Evolutionary conservation across 225 moss, liverwort and hornwort species (phyloP).

Genomic region (Bryoerythrophyllum caledonicum): DNA sequence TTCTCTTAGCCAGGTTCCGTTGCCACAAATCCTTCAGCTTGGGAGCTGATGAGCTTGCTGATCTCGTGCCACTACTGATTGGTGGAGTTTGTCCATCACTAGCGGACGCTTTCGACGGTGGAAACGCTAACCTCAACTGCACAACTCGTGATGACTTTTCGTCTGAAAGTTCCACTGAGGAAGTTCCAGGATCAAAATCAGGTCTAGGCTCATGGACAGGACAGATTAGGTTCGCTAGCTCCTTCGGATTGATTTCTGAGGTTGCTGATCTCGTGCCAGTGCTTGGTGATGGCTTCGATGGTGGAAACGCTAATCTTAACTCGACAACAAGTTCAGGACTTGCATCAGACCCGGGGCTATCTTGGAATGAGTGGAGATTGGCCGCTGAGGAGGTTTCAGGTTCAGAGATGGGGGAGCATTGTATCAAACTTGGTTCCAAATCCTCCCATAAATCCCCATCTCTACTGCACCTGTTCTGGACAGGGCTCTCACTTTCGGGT

Average conservation of each 20-base stretch:
- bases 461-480: conserved; percentile 6
- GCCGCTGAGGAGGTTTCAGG: conserved; percentile 1
- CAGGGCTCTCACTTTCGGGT: conserved; percentile 13
- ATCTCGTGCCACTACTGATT: background rate
- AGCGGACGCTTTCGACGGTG: conserved; percentile 8
- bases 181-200: background rate
- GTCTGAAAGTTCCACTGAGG: conserved; percentile 4
- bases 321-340: conserved; percentile 15
- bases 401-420: conserved; percentile 37
- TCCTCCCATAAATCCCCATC: conserved; percentile 4
- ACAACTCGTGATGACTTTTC: conserved; percentile 14
- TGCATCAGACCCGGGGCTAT: background rate
- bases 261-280: conserved; percentile 19
- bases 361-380: background rate
- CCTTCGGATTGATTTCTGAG: conserved; percentile 51
- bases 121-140: conserved; percentile 29
- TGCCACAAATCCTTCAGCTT: conserved; percentile 76
- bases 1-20: conserved; percentile 45
- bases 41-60: conserved; percentile 4
- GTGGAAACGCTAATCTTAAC: conserved; percentile 27
- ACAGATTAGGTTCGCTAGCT: conserved; percentile 18
- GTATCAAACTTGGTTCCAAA: conserved; percentile 37
- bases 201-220: no score
- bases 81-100: conserved; percentile 26
- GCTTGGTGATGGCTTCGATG: background rate